Evolutionary conservation across 805 yeast species (phyloP).

Genomic region (Candida silvatica): DNA sequence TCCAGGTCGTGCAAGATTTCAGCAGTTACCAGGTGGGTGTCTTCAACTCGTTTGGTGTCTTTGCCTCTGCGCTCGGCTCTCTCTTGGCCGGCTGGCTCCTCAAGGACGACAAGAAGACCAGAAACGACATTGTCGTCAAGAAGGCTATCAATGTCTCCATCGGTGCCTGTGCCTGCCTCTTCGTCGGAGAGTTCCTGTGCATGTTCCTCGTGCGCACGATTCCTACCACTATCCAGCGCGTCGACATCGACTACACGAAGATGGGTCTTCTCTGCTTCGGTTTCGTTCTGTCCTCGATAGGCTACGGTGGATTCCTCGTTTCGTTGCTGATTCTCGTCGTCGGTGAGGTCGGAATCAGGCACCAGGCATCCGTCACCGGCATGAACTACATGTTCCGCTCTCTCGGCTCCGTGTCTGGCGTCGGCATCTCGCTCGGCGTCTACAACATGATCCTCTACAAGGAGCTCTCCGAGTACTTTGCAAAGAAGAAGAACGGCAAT

Average conservation of each 20-base stretch:
- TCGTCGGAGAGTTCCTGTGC: conserved; percentile 13
- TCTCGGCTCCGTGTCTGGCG: conserved; percentile 38
- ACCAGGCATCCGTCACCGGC: conserved; percentile 41
- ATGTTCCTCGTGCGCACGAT: conserved; percentile 11
- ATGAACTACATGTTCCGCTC: conserved; percentile 42
- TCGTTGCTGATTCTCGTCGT: conserved; percentile 33
- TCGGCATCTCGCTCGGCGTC: conserved; percentile 30
- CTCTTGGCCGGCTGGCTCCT: conserved; percentile 28
- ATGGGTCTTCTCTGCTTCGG: conserved; percentile 21
- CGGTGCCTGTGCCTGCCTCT: conserved; percentile 13
- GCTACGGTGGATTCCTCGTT: conserved; percentile 33
- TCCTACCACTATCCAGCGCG: conserved; percentile 15
- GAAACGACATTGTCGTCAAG: conserved; percentile 10
- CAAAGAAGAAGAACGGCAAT: conserved; percentile 16
- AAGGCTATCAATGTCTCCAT: conserved; percentile 17
- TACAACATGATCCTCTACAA: conserved; percentile 25
- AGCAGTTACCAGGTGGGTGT: conserved; percentile 29
- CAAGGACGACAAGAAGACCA: conserved; percentile 12
- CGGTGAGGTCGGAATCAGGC: conserved; percentile 32
- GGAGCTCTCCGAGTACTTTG: conserved; percentile 25
- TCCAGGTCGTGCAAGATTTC: conserved; percentile 35
- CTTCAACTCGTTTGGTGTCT: conserved; percentile 32
- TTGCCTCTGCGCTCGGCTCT: conserved; percentile 31
- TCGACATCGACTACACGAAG: conserved; percentile 10
- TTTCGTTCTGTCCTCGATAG: conserved; percentile 25